Conservation (phyloP, 2,329 filamentous ascomycete species). For the Ophiocordyceps unilateralis region DNA sequence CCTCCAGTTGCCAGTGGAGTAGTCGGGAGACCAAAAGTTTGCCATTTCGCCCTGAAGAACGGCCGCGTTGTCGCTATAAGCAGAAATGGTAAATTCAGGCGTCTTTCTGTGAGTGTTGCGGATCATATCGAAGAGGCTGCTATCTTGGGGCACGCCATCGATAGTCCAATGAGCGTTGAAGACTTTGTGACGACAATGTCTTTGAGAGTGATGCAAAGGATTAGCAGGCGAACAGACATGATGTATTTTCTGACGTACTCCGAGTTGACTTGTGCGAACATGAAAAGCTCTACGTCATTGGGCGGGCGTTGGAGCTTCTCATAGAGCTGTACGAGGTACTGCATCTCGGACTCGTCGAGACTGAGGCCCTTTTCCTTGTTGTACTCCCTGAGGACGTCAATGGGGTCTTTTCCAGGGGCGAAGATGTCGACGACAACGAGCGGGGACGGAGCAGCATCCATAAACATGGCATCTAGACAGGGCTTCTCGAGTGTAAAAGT, state of each 20-base stretch:
- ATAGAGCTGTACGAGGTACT: constrained; percentile 64
- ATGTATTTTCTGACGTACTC: constrained; percentile 34
- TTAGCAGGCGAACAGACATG: not conserved
- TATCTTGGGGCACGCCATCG: constrained; percentile 62
- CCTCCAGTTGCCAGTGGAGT: constrained; percentile 73
- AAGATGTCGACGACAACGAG: constrained; percentile 65
- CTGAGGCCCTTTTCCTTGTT: constrained; percentile 75
- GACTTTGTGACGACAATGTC: constrained; percentile 65
- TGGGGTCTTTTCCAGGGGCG: constrained; percentile 43
- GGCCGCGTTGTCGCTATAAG: constrained; percentile 97
- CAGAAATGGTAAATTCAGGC: constrained; percentile 73
- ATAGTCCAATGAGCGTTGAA: constrained; percentile 97
- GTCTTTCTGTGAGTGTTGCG: constrained; percentile 78
- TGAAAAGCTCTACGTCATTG: constrained; percentile 90
- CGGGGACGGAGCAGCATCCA: constrained; percentile 41
- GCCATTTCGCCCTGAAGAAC: constrained; percentile 36
- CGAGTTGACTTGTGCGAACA: constrained; percentile 98
- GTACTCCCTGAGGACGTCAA: constrained; percentile 60
- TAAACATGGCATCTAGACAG: constrained; percentile 61
- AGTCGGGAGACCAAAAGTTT: constrained; percentile 67
- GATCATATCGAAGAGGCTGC: constrained; percentile 90
- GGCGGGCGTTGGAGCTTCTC: constrained; percentile 37
- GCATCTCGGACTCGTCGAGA: constrained; percentile 75
- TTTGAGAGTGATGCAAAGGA: not conserved
- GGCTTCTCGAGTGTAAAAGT: constrained; percentile 50